Percentiles rank a stretch among this genome's conserved stretches.
phyloP scores from a whole-genome alignment of 495 filamentous ascomycete species.

The Podospora anserina region DNA sequence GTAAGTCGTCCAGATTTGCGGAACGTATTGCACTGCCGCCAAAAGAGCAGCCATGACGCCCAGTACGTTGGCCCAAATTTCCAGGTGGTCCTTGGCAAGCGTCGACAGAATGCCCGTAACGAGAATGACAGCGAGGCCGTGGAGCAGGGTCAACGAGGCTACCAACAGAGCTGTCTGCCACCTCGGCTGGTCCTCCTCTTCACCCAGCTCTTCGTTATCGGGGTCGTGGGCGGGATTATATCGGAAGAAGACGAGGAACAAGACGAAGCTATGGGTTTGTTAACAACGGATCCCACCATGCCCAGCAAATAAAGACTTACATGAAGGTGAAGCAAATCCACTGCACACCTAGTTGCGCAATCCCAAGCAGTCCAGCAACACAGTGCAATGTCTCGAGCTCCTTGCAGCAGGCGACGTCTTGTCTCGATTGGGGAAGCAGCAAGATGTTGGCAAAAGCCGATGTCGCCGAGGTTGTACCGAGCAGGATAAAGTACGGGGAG shows the following conservation, averaged over 20 bases:
- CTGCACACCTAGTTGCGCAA: conserved; percentile 84
- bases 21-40: conserved; percentile 85
- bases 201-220: conserved; percentile 26
- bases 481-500: conserved; percentile 87
- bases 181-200: conserved; percentile 50
- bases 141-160: conserved; percentile 63
- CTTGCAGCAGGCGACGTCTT: conserved; percentile 79
- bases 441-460: conserved; percentile 89
- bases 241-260: conserved; percentile 81
- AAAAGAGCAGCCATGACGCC: conserved; percentile 75
- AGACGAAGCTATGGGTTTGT: conserved; percentile 59
- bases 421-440: conserved; percentile 69
- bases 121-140: conserved; percentile 65
- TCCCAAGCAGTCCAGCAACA: conserved; percentile 76
- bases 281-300: not conserved
- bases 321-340: conserved; percentile 90
- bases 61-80: conserved; percentile 76
- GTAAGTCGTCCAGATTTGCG: conserved; percentile 91
- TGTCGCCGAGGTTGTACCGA: conserved; percentile 84
- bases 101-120: conserved; percentile 61
- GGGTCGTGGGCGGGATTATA: conserved; percentile 58
- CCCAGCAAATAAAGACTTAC: conserved; percentile 49
- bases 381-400: conserved; percentile 78
- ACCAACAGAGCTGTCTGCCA: conserved; percentile 74
- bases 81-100: conserved; percentile 55